Base-by-base conservation (phyloP, 225 moss, liverwort and hornwort genomes). In the Ulota crispa region DNA sequence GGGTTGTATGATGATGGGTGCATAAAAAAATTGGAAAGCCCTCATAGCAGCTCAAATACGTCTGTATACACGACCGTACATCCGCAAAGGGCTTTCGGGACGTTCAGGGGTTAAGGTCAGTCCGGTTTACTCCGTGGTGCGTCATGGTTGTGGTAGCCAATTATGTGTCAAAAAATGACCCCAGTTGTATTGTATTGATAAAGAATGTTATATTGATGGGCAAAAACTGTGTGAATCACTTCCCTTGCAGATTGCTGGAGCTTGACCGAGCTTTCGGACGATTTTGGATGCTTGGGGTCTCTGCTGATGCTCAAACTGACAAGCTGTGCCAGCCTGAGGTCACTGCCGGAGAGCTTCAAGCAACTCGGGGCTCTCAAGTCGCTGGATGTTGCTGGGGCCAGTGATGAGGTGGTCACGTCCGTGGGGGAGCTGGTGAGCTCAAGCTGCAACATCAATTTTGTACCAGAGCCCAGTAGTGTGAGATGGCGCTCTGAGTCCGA, bases 261-360 rank as follows among this genome's bases (percentile, higher is more conserved):
- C 54, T 65, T 88, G 52, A 75, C 60, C 21, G 70, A 65, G 34
- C 82, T 87, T 14, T 79, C 85, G 23, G 72, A 47, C 21, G 81
- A 92, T 52, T 92, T 93, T 41, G 90, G 90, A 9, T 41, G 28
- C 36, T 71, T 93, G 52, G 60, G 27, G 3, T 88, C 87, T 15
- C 76, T 92, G 60, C 26, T 72, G 56, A 86, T 83, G 83, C 89
- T 93, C 19, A 87, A 86, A 57, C 78, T 93, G 21, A 83, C 90
- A 8, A 68, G 90, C 62, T 92, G 93, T 72, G 47, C 52, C 1
- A 63, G 72, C 37, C 42, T 92, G 26, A 36, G 5, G 47, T 68
- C 81, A 50, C 24, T 92, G 14, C 92, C 93, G 28, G 47, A 86
- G 69, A 90, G 89, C 78, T 90, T 93, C 79, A 80, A 82, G 54